Base-by-base conservation (phyloP, 176 grass and related monocot species). In the Eleusine indica region DNA sequence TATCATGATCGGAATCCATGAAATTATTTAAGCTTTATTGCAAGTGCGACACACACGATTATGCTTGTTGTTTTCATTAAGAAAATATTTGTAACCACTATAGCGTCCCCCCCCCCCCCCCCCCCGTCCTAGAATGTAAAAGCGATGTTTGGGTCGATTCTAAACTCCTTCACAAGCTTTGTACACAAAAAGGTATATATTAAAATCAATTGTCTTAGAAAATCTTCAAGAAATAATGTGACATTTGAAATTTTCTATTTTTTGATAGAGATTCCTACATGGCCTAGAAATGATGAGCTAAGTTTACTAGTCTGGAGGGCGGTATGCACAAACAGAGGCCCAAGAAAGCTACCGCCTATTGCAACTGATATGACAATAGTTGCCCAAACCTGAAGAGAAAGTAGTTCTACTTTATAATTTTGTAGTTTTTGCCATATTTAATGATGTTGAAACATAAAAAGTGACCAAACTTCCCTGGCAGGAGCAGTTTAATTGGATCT, bases 291-390 rank as follows among this genome's bases (percentile, higher is more conserved):
- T 32, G 25, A 47, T 3, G 15, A 38, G 25, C n/a, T 74, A 5
- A 43, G 5, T 82, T 90, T 87, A 99, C 96, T 91, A 72, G 91
- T 94, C 54, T 94, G 89, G 68, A 99, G 96, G 19, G 91, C 86
- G 3, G 91, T 83, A 86, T 99, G 96, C 70, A 99, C 93, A 70
- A 99, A 99, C 29, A 99, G 82, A 70, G 96, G 93, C 16, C 96
- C 96, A 62, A 99, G 86, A 88, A 96, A 99, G 73, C 96, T 99
- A 72, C 96, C 96, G 42, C 96, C 93, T 83, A 98, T 98, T 74
- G 93, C 96, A 89, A 98, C 85, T 3, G 96, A 91, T 47, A 96
- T 87, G 51, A 92, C 93, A 92, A 92, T 87, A 15, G 87, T 96
- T 51, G 91, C 89, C 5, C 96, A 91, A 90, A 96, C 91, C 96